Base-by-base conservation (phyloP, 345 rosid species). In the Melastoma malabathricum region DNA sequence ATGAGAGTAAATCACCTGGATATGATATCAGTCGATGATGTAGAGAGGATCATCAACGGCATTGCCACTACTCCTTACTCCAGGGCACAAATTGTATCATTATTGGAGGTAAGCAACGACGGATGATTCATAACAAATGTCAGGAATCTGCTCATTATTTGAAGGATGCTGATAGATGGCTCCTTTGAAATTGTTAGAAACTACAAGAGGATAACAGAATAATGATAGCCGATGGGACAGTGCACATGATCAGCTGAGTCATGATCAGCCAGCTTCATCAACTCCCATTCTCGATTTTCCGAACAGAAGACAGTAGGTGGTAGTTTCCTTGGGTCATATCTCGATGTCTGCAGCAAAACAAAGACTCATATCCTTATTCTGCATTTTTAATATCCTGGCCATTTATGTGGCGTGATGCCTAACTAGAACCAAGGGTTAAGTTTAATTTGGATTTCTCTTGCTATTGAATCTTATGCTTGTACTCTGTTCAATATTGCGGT, bases 141-240 rank as follows among this genome's bases (percentile, higher is more conserved):
- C 17, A 48, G 13, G 16, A 38, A 53, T 18, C 2, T 19, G 23
- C 51, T 47, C 48, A 18, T 25, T 62, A 56, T 45, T 55, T 34
- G 50, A 34, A 41, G 0, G 23, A 34, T 14, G 45, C 1, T 46
- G 18, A 45, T 48, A 14, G 48, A 62, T 8, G 13, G 16, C 17
- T 43, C 17, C 3, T 14, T 54, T 29, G 48, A 2, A 56, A 12
- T 58, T 16, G 57, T 48, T 84, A 92, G 98, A 88, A 74, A 75
- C 73, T 92, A 60, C 90, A 92, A 66, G 88, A 83, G 54, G 94
- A 84, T 64, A 92, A 92, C 69, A 81, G 76, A 69, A 79, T 92
- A 72, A 87, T 87, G 97, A 77, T 92, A 52, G 82, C 74, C 38
- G 86, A 75, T 15, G 97, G 75, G 13, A 72, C 54, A 56, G 94